These are phyloP conservation scores for Cladophialophora bantiana DNA, from an alignment of 2,329 filamentous ascomycete genomes.

Conservation along the genomic window DNA sequence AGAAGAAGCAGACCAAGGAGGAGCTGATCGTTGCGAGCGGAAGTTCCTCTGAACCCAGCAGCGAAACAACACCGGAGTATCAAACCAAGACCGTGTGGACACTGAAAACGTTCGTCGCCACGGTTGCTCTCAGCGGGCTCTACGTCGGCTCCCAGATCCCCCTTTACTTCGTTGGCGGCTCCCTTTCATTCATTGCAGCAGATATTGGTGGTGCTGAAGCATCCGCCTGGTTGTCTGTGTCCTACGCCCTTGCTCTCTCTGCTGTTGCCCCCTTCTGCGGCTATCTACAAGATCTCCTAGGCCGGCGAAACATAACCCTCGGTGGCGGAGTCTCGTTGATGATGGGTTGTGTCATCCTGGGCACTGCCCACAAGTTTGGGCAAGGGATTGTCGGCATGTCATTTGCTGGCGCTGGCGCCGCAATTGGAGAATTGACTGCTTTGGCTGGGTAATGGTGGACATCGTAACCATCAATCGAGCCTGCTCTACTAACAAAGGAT, in stretches of 20 bases:
- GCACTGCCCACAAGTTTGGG: conserved; percentile 30
- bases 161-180: conserved; percentile 35
- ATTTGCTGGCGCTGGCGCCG: conserved; percentile 31
- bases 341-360: conserved; percentile 32
- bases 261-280: conserved; percentile 34
- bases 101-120: conserved; percentile 24
- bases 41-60: conserved; percentile 2
- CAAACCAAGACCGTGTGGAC: conserved; percentile 31
- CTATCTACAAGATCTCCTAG: conserved; percentile 35
- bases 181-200: conserved; percentile 31
- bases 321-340: conserved; percentile 25
- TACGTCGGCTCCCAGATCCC: conserved; percentile 35
- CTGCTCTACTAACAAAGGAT: neutral
- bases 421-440: conserved; percentile 33
- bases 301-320: conserved; percentile 32
- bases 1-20: conserved; percentile 11
- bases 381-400: conserved; percentile 32
- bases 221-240: conserved; percentile 30
- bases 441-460: conserved; percentile 30
- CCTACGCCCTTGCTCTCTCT: conserved; percentile 31
- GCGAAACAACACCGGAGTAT: conserved; percentile 17
- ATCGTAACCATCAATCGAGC: neutral
- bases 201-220: conserved; percentile 32
- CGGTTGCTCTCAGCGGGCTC: conserved; percentile 20
- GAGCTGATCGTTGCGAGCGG: neutral